Evolutionary conservation across 495 filamentous ascomycete species (phyloP).

Genomic region (Aspergillus egyptiacus): DNA sequence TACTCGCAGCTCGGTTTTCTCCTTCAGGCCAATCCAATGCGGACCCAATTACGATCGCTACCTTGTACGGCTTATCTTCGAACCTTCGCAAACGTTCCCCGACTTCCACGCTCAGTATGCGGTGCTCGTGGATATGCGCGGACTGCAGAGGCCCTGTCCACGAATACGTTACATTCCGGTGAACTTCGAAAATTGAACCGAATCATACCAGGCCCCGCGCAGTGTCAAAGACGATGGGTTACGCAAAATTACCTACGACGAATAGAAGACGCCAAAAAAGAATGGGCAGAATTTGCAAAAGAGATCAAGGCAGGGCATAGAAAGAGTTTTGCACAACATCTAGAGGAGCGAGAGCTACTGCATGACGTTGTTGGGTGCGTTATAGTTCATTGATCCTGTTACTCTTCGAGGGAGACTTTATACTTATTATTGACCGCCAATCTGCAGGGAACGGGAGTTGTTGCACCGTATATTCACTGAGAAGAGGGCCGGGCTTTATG

Average conservation of each 20-base stretch:
- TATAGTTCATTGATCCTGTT: background rate
- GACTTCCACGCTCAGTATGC: slow-evolving; percentile 14
- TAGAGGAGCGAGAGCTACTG: slow-evolving; percentile 76
- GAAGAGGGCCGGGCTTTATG: slow-evolving; percentile 73
- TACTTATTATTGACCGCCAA: slow-evolving; percentile 12
- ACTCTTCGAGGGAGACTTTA: background rate
- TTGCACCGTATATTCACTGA: slow-evolving; percentile 63
- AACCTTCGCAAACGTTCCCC: slow-evolving; percentile 2
- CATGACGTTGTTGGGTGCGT: slow-evolving; percentile 77
- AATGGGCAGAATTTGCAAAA: slow-evolving; percentile 52
- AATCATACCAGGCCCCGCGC: background rate
- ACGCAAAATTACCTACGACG: slow-evolving; percentile 46
- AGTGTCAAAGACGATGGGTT: slow-evolving; percentile 41
- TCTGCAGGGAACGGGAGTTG: slow-evolving; percentile 50
- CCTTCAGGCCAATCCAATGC: slow-evolving; percentile 22
- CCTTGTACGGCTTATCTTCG: slow-evolving; percentile 24
- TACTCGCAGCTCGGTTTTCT: too few species aligned
- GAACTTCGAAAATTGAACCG: slow-evolving; percentile 11
- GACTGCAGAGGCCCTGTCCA: slow-evolving; percentile 17
- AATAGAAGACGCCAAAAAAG: slow-evolving; percentile 45
- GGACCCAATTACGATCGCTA: slow-evolving; percentile 22
- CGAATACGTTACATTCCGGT: slow-evolving; percentile 13
- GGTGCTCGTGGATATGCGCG: slow-evolving; percentile 26
- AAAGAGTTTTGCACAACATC: slow-evolving; percentile 57
- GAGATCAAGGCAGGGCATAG: slow-evolving; percentile 55